These are phyloP conservation scores for Ramularia endophylla DNA, from an alignment of 2,329 filamentous ascomycete species.

Conservation along the genomic window DNA sequence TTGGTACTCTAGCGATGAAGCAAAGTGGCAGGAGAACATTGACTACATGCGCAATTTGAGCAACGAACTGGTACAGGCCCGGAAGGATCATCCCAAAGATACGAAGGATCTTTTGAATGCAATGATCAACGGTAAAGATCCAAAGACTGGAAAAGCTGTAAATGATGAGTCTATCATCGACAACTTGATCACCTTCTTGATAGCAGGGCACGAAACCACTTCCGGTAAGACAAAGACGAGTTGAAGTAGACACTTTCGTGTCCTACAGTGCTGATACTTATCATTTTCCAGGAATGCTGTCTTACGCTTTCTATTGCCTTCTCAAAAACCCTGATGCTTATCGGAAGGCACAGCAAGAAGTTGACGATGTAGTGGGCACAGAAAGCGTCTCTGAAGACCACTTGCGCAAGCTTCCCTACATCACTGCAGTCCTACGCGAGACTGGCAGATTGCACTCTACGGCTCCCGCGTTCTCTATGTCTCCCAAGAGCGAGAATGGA, in stretches of 20 bases:
- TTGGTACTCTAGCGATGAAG: constrained; percentile 31
- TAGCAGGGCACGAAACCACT: constrained; percentile 64
- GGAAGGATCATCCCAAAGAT: constrained; percentile 49
- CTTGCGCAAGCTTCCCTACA: constrained; percentile 58
- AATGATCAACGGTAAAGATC: constrained; percentile 63
- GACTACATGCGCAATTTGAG: constrained; percentile 50
- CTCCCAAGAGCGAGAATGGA: constrained; percentile 29
- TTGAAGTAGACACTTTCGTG: too few relatives aligned
- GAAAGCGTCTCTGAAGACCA: constrained; percentile 55
- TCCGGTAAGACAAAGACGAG: too few relatives aligned
- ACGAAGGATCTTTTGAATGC: constrained; percentile 59
- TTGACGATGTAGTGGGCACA: constrained; percentile 59
- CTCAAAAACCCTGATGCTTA: constrained; percentile 57
- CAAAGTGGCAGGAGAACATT: constrained; percentile 52
- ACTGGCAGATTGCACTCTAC: constrained; percentile 57
- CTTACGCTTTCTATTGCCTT: constrained; percentile 60
- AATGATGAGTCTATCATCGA: constrained; percentile 58
- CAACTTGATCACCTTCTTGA: constrained; percentile 64
- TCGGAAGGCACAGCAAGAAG: constrained; percentile 58
- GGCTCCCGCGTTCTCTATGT: constrained; percentile 48
- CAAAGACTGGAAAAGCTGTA: constrained; percentile 57
- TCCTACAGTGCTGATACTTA: too few relatives aligned
- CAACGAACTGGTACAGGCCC: constrained; percentile 54
- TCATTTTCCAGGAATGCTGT: too few relatives aligned
- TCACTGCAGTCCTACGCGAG: constrained; percentile 60